Evolutionary conservation across 2,329 filamentous ascomycete species (phyloP).

Genomic region (Nigrograna mackinnonii): DNA sequence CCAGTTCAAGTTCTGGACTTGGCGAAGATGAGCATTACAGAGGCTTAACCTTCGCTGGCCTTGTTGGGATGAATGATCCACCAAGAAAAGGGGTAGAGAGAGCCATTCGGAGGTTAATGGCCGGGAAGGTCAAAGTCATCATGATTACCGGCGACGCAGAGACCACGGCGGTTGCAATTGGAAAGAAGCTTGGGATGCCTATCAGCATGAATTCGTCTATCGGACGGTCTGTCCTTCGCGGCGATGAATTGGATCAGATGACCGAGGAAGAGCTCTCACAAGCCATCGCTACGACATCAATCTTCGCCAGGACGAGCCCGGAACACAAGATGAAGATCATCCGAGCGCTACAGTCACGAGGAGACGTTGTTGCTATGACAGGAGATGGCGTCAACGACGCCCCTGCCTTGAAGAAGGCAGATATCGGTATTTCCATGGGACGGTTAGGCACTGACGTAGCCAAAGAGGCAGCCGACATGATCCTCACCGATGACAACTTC

Average conservation of each 20-base stretch:
- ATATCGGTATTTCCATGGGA: slow-evolving; percentile 98
- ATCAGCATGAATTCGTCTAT: slow-evolving; percentile 64
- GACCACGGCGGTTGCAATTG: slow-evolving; percentile 91
- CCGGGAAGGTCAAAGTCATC: slow-evolving; percentile 93
- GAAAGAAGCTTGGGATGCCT: slow-evolving; percentile 91
- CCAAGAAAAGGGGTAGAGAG: slow-evolving; percentile 87
- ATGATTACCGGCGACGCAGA: slow-evolving; percentile 99
- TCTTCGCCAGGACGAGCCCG: slow-evolving; percentile 94
- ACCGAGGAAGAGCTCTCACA: slow-evolving; percentile 80
- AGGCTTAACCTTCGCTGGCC: slow-evolving; percentile 83
- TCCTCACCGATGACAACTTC: slow-evolving; percentile 86
- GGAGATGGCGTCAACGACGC: slow-evolving; percentile 98
- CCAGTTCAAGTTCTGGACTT: slow-evolving; percentile 19
- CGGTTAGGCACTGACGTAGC: slow-evolving; percentile 93
- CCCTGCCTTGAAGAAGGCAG: slow-evolving; percentile 92
- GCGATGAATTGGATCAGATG: slow-evolving; percentile 94
- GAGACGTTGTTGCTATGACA: slow-evolving; percentile 98
- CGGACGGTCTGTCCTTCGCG: slow-evolving; percentile 75
- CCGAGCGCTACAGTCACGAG: slow-evolving; percentile 83
- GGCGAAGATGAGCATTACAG: slow-evolving; percentile 75
- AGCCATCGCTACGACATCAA: slow-evolving; percentile 85
- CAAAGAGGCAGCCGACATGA: slow-evolving; percentile 95
- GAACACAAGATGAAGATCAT: slow-evolving; percentile 99
- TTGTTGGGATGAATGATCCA: slow-evolving; percentile 97
- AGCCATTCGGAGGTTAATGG: slow-evolving; percentile 87